phyloP scores from a whole-genome alignment of 2,329 filamentous ascomycete species.

The Aspergillus udagawae region DNA sequence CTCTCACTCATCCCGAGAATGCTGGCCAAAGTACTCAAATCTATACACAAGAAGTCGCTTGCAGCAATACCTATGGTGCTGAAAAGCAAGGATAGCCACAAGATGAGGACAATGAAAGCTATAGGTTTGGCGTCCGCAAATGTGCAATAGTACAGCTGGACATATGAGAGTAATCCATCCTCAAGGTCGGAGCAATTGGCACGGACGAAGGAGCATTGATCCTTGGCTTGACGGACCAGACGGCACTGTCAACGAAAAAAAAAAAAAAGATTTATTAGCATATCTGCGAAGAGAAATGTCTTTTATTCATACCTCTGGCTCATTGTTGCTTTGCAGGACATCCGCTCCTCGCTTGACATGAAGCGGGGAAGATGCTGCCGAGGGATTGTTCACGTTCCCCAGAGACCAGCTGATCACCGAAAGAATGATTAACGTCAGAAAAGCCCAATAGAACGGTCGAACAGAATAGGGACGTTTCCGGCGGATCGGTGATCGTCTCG shows the following conservation, averaged over 20 bases:
- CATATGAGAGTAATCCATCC: slow-evolving; percentile 82
- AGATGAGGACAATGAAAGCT: slow-evolving; percentile 71
- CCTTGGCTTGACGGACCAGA: slow-evolving; percentile 68
- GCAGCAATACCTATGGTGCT: slow-evolving; percentile 96
- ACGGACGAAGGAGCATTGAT: slow-evolving; percentile 84
- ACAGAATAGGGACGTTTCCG: slow-evolving; percentile 37
- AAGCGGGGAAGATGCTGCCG: not conserved
- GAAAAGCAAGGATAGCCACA: slow-evolving; percentile 87
- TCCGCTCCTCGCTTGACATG: not conserved
- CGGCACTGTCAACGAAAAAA: slow-evolving; percentile 58
- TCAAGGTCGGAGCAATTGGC: slow-evolving; percentile 83
- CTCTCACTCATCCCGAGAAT: slow-evolving; percentile 93
- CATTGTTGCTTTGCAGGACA: slow-evolving; percentile 17
- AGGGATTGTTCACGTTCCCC: slow-evolving; percentile 7
- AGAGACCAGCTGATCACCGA: slow-evolving; percentile 27
- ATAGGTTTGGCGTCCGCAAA: slow-evolving; percentile 65
- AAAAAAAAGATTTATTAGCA: slow-evolving; percentile 1
- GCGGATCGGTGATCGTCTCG: slow-evolving; percentile 18
- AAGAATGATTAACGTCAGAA: slow-evolving; percentile 36
- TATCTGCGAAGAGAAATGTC: slow-evolving; percentile 1
- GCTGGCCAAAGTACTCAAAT: slow-evolving; percentile 85
- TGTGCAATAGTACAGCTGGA: slow-evolving; percentile 85
- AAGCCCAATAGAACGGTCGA: slow-evolving; percentile 44
- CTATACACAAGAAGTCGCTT: slow-evolving; percentile 97
- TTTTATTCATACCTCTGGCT: slow-evolving; percentile 24